Base-by-base conservation (phyloP, 805 yeast genomes). In the Alloascoidea africana region DNA sequence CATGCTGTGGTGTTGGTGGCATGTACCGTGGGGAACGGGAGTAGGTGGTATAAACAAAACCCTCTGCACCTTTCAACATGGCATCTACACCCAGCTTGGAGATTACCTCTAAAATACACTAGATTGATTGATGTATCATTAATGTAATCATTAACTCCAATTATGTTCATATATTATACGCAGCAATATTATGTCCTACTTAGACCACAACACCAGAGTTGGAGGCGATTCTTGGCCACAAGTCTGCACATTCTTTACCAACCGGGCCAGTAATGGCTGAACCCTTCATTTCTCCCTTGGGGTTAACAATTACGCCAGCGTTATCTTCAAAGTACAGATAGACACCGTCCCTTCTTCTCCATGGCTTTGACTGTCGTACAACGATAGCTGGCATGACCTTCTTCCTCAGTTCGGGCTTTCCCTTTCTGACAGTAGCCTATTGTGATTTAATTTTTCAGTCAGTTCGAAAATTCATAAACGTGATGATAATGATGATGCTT, bases 251-350 rank as follows among this genome's bases (percentile, higher is more conserved):
- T 77, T 91, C 99, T 76, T 91, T 91, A 68, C 96, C 97, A 64
- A 91, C 99, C 62, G 99, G 99, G 69, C 99, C 99, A 63, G 99
- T 93, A 68, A 91, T 91, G 62, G 98, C 99, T 55, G 99, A 91
- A 73, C 99, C 99, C 79, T 91, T 91, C 98, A 93, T 91, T 73
- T 91, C 99, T 77, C 99, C 99, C 91, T 91, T 91, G 65, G 99
- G 98, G 76, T 91, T 91, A 67, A 91, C 98, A 64, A 91, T 91
- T 68, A 93, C 99, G 80, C 98, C 98, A 53, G 99, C 99, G 64
- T 91, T 91, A 74, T 91, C 99, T 79, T 91, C 99, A 59, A 91
- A 91, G 85, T 91, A 91, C 68, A 91, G 85, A 87, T 67, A 91
- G 58, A 86, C 82, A 82, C 99, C 99, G 64, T 91, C 99, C 79